phyloP scores from a whole-genome alignment of 176 grass and related monocot genomes.

The Chrysopogon serrulatus region DNA sequence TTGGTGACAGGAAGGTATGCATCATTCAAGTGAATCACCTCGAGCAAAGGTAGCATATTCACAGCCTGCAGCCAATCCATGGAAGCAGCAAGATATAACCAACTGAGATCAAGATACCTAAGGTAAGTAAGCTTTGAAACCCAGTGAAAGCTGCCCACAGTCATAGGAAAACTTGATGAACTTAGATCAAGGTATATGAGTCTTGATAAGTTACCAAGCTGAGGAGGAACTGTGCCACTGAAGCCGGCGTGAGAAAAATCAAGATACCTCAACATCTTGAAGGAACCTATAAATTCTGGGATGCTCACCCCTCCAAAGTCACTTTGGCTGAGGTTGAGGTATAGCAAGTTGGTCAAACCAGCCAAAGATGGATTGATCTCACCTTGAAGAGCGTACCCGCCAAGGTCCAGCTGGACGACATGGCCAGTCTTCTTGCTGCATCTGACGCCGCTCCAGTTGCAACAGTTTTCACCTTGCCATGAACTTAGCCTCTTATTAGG shows the following conservation, averaged over 20 bases:
- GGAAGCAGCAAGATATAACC: background rate
- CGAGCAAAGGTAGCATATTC: conserved; percentile 27
- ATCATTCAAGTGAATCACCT: conserved; percentile 20
- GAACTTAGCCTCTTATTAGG: background rate
- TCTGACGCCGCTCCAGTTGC: conserved; percentile 33
- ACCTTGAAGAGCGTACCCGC: background rate
- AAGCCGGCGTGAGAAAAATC: conserved; percentile 17
- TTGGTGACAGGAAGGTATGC: conserved; percentile 8
- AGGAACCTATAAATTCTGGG: conserved; percentile 38
- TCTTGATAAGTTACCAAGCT: conserved; percentile 45
- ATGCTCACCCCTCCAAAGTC: conserved; percentile 23
- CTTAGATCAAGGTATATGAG: conserved; percentile 30
- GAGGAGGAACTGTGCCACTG: background rate
- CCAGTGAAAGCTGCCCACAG: background rate
- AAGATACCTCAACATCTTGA: conserved; percentile 33
- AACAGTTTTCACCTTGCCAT: conserved; percentile 42
- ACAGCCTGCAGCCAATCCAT: conserved; percentile 31
- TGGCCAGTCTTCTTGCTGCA: conserved; percentile 34
- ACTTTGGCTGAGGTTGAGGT: conserved; percentile 26
- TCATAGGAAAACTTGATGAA: background rate
- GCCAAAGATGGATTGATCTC: conserved; percentile 31
- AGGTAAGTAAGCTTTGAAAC: conserved; percentile 27
- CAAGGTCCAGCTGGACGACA: conserved; percentile 35
- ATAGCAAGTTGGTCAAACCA: conserved; percentile 6
- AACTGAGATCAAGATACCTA: conserved; percentile 32